Conservation (phyloP, 73 alveolate genomes). For the Urostyla sp. region DNA sequence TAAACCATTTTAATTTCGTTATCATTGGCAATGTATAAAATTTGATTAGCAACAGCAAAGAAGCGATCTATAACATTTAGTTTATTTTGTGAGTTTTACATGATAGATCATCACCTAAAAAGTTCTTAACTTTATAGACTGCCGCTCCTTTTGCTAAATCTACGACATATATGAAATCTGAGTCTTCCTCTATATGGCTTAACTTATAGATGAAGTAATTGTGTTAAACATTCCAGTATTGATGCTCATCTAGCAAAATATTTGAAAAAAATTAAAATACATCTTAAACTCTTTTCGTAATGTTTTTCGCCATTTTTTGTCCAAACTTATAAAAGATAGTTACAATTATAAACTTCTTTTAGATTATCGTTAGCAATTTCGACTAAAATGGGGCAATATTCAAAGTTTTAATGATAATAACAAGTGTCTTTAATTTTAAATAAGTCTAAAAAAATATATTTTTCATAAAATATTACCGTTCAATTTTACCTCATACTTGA, state of each 20-base stretch:
- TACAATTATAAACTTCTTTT: too few species aligned
- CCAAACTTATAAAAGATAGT: too few species aligned
- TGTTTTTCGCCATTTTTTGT: background rate
- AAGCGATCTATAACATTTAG: background rate
- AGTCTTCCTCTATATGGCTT: background rate
- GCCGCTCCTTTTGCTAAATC: slow-evolving; percentile 14
- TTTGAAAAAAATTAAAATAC: too few species aligned
- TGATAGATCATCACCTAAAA: background rate
- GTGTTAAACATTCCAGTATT: background rate
- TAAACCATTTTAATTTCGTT: slow-evolving; percentile 2
- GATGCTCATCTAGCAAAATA: background rate
- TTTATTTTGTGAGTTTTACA: background rate
- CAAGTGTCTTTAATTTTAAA: background rate
- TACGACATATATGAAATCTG: slow-evolving; percentile 24
- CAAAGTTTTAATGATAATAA: background rate
- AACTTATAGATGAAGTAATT: background rate
- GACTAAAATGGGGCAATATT: background rate
- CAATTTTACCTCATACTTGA: too few species aligned
- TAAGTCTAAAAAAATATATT: slow-evolving; percentile 11
- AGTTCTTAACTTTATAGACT: background rate
- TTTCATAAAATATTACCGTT: too few species aligned
- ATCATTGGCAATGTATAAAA: background rate
- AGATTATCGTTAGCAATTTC: slow-evolving; percentile 2
- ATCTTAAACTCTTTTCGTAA: background rate
- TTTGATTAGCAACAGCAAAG: background rate